phyloP scores from a whole-genome alignment of 257 asterid genomes.

The Ilex aquifolium region DNA sequence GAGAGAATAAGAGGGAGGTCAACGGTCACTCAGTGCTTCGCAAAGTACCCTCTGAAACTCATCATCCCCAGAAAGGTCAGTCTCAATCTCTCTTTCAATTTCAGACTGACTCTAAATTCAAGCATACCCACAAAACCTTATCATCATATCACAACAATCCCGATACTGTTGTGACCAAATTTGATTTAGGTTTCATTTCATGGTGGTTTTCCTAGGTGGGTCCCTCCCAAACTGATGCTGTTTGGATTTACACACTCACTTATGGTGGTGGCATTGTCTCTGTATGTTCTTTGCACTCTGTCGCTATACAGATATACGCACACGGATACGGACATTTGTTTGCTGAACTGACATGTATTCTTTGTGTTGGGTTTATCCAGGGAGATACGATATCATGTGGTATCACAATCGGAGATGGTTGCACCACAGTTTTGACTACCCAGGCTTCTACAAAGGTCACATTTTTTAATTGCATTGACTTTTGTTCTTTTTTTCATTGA shows the following conservation, averaged over 20 bases:
- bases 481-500: background rate
- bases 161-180: background rate
- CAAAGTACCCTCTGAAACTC: conserved; percentile 86
- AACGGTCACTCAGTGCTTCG: conserved; percentile 54
- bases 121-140: no score
- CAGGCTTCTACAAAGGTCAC: conserved; percentile 95
- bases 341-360: background rate
- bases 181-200: background rate
- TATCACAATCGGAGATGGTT: conserved; percentile 53
- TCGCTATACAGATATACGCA: background rate
- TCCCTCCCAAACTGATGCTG: conserved; percentile 66
- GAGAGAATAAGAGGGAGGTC: conserved; percentile 73
- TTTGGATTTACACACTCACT: conserved; percentile 85
- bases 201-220: conserved; percentile 47
- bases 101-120: no score
- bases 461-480: conserved; percentile 4
- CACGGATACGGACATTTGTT: background rate
- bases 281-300: conserved; percentile 23
- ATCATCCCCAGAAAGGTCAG: conserved; percentile 79
- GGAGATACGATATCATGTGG: conserved; percentile 71
- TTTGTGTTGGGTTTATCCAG: conserved; percentile 26
- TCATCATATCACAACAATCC: background rate
- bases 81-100: background rate
- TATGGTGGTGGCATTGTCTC: conserved; percentile 98
- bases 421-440: conserved; percentile 83